Evolutionary conservation across 257 asterid genomes (phyloP).

Genomic region (Solanum chiquidenum): DNA sequence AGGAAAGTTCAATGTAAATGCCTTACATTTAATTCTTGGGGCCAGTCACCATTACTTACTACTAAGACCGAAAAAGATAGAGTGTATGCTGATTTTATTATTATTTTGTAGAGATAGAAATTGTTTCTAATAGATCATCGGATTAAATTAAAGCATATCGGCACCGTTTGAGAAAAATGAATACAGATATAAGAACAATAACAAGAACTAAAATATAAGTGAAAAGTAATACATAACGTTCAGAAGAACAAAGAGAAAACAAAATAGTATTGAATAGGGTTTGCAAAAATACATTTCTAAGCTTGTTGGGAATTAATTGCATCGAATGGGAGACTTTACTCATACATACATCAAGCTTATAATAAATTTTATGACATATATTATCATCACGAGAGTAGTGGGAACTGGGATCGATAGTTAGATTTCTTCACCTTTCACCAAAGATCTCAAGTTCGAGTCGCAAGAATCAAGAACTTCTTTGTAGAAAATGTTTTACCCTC

Average conservation of each 20-base stretch:
- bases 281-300: neutral
- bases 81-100: neutral
- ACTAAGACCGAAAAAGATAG: too few species aligned
- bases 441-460: neutral
- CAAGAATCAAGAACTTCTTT: neutral
- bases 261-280: neutral
- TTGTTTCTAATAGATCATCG: too few species aligned
- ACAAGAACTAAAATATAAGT: accelerated
- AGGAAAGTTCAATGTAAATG: neutral
- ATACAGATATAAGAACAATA: neutral
- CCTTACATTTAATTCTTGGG: neutral
- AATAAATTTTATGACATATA: neutral
- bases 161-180: neutral
- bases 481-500: neutral
- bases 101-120: too few species aligned
- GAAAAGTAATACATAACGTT: neutral
- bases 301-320: too few species aligned
- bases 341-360: neutral
- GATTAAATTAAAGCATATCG: neutral
- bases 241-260: neutral
- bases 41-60: neutral
- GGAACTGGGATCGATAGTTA: accelerated
- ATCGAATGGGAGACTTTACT: neutral
- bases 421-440: neutral
- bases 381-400: neutral